Base-by-base conservation (phyloP, 495 filamentous ascomycete genomes). In the Ramalina intermedia region DNA sequence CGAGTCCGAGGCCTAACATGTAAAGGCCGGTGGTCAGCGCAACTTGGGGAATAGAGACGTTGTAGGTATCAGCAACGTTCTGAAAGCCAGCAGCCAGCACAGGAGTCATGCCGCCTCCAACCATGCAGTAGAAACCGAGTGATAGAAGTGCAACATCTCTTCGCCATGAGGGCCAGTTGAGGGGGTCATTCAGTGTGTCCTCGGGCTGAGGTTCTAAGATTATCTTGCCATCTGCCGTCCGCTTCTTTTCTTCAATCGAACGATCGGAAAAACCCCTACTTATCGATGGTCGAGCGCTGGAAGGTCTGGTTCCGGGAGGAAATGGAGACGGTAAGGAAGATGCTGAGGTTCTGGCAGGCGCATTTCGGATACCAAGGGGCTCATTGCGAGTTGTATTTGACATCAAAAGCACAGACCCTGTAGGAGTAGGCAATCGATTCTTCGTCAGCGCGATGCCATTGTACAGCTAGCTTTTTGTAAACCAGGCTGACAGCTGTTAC, bases 191-290 rank as follows among this genome's bases (percentile, higher is more conserved):
- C 23, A 71, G 67, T 0, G 85, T 86, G 36, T 94, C 86, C 39
- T 96, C 89, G 1, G 91, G 91, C 58, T 96, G 91, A 0, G 90
- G 90, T 1, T 93, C 82, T 8, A 98, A 67, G 48, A 98, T 85
- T 54, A 95, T 87, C 45, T 77, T 78, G 29, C 90, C 91, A 63
- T 95, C 80, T 16, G 69, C 61, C 6, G 88, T 95, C 51, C 70
- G 80, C 67, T 96, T 95, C 63, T 77, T 78, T 49, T 69, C 69
- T 16, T 70, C 70, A 12, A 55, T 49, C 0, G 61, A 57, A 16
- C 60, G 46, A 51, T 63, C 54, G 14, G 62, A 63, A 12, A 24
- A n/a, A 20, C 27, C 17, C 26, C 49, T 39, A 2, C 26, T 14
- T 2, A 46, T 12, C 53, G 53, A 9, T 47, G 57, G 40, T 41